Percentiles rank a stretch among this genome's conserved stretches.
These are phyloP conservation scores for Cladosporium halotolerans DNA, from an alignment of 2,329 filamentous ascomycete genomes.

Conservation along the genomic window DNA sequence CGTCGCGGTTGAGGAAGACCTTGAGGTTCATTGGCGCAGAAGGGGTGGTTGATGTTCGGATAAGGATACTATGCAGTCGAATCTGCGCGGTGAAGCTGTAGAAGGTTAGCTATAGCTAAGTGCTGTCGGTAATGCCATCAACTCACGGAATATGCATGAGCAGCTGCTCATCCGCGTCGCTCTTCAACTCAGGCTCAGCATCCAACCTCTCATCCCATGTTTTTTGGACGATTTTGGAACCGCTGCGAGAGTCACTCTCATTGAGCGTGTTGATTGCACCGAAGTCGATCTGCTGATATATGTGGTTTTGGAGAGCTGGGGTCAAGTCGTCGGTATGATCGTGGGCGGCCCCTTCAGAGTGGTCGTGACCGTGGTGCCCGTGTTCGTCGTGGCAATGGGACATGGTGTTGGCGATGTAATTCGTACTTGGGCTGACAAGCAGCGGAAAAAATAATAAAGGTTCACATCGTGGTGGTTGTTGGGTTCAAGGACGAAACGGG, in stretches of 20 bases:
- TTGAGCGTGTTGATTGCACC: constrained; percentile 79
- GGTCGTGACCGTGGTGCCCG: constrained; percentile 39
- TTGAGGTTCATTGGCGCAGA: constrained; percentile 77
- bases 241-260: constrained; percentile 63
- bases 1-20: constrained; percentile 78
- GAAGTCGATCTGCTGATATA: constrained; percentile 91
- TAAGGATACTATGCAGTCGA: constrained; percentile 80
- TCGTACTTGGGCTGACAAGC: background rate
- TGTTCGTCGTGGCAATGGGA: constrained; percentile 45
- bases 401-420: constrained; percentile 25
- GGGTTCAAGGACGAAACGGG: no score
- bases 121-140: background rate
- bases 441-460: background rate
- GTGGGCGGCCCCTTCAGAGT: constrained; percentile 57
- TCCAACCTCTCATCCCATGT: constrained; percentile 78
- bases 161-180: constrained; percentile 88
- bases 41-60: constrained; percentile 67
- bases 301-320: constrained; percentile 80
- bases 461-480: constrained; percentile 9
- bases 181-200: constrained; percentile 67
- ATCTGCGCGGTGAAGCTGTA: constrained; percentile 84
- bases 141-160: constrained; percentile 83
- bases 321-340: constrained; percentile 91
- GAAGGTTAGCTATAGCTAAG: background rate
- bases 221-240: constrained; percentile 75